These are phyloP conservation scores for Chytridiales sp. DNA, from an alignment of 371 early-diverging fungal genomes.

Conservation along the genomic window DNA sequence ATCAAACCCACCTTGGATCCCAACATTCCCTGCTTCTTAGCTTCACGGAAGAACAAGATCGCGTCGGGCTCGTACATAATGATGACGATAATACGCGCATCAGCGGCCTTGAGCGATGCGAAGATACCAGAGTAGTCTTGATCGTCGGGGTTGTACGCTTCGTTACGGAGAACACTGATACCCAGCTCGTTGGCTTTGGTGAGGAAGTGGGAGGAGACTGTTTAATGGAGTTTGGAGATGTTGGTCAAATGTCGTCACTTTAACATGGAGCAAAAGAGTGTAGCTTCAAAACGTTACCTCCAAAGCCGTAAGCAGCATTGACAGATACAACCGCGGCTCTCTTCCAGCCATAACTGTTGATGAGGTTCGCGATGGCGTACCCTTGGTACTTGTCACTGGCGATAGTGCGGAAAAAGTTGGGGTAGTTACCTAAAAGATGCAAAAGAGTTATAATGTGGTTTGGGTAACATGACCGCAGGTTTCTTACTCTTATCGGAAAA, in stretches of 20 bases:
- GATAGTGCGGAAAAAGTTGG: too few species aligned
- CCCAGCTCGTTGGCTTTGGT: neutral
- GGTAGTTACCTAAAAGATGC: too few species aligned
- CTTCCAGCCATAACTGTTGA: neutral
- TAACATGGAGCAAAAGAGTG: neutral
- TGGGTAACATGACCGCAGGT: too few species aligned
- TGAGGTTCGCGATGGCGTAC: neutral
- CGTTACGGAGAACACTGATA: conserved; percentile 16
- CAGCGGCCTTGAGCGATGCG: neutral
- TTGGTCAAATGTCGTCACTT: conserved; percentile 3
- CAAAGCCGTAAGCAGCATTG: conserved; percentile 9
- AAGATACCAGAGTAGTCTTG: neutral
- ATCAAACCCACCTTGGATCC: conserved; percentile 5
- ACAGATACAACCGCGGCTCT: conserved; percentile 10
- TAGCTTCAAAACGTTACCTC: too few species aligned
- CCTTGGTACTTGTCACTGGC: conserved; percentile 9
- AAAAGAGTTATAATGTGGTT: too few species aligned
- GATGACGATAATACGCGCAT: conserved; percentile 10
- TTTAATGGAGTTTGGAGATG: neutral
- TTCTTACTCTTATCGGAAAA: too few species aligned
- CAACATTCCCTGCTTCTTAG: neutral
- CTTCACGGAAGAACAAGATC: conserved; percentile 1
- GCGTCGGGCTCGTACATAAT: conserved; percentile 7
- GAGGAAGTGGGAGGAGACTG: conserved; percentile 2
- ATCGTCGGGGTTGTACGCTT: conserved; percentile 12